Conservation (phyloP, 257 asterid species). For the Solanum ahanhuiri region DNA sequence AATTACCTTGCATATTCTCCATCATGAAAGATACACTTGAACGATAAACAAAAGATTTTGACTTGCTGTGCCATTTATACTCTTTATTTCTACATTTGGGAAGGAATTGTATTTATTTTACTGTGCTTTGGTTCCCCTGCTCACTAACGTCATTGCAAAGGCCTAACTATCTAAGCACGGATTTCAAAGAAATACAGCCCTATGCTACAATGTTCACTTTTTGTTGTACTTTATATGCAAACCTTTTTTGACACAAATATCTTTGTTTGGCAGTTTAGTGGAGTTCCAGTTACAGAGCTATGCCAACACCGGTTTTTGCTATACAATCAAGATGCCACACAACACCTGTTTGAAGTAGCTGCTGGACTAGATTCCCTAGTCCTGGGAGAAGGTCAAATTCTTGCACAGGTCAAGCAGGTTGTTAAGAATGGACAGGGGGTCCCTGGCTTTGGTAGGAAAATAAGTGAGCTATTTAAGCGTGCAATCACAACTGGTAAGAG, state of each 20-base stretch:
- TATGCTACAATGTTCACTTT: not conserved
- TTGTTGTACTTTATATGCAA: not conserved
- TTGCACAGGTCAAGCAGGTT: slow-evolving; percentile 90
- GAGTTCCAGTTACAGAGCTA: slow-evolving; percentile 68
- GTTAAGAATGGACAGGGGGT: slow-evolving; percentile 70
- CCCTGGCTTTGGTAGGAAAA: slow-evolving; percentile 75
- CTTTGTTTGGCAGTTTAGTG: slow-evolving; percentile 47
- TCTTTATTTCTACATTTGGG: not conserved
- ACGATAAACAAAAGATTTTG: not conserved
- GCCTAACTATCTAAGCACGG: not conserved
- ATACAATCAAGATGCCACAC: slow-evolving; percentile 57
- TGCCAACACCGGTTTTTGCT: slow-evolving; percentile 55
- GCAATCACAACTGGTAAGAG: slow-evolving; percentile 87
- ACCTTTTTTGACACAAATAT: not conserved
- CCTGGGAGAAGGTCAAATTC: slow-evolving; percentile 93
- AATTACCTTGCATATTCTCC: not conserved
- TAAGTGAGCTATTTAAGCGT: slow-evolving; percentile 67
- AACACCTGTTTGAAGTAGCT: slow-evolving; percentile 77
- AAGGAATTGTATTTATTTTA: not conserved
- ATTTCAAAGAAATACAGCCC: not conserved
- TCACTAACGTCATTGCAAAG: not conserved
- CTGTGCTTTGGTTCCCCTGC: not conserved
- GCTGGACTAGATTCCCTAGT: slow-evolving; percentile 92
- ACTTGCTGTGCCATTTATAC: not conserved
- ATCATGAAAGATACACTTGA: not conserved